phyloP scores from a whole-genome alignment of 768 basidiomycete species.

The Hypsizygus marmoreus region DNA sequence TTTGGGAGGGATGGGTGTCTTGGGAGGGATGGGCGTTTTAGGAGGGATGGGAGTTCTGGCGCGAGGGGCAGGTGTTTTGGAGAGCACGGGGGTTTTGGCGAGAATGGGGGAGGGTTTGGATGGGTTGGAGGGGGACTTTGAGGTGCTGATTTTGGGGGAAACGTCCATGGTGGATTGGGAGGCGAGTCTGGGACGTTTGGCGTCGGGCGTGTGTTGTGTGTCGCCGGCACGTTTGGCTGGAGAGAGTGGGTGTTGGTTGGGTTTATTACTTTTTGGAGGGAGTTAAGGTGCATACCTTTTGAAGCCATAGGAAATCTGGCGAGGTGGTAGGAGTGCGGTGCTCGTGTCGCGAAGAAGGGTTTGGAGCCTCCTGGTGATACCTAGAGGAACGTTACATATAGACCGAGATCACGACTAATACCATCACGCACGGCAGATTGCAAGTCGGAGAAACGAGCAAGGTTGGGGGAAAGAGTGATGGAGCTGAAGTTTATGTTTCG shows the following conservation, averaged over 20 bases:
- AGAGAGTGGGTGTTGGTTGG: slow-evolving; percentile 10
- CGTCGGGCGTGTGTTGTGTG: slow-evolving; percentile 36
- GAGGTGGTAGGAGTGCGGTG: slow-evolving; percentile 47
- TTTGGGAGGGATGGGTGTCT: no score
- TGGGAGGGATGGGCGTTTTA: slow-evolving; percentile 11
- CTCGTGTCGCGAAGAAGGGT: slow-evolving; percentile 62
- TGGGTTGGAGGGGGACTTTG: slow-evolving; percentile 23
- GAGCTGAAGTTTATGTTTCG: slow-evolving; percentile 59
- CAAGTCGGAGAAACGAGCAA: slow-evolving; percentile 53
- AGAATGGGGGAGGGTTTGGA: slow-evolving; percentile 22
- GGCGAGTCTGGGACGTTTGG: slow-evolving; percentile 44
- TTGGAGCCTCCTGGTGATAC: slow-evolving; percentile 32
- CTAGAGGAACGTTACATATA: slow-evolving; percentile 23
- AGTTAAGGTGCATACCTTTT: slow-evolving; percentile 22
- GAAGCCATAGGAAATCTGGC: slow-evolving; percentile 44
- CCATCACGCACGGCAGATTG: slow-evolving; percentile 44
- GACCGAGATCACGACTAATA: background rate
- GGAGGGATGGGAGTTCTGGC: slow-evolving; percentile 15
- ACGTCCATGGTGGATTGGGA: slow-evolving; percentile 21
- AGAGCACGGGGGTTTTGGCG: slow-evolving; percentile 20
- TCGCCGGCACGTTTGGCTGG: slow-evolving; percentile 48
- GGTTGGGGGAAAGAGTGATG: slow-evolving; percentile 44
- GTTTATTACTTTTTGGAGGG: background rate
- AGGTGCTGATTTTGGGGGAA: slow-evolving; percentile 22
- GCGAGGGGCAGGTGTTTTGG: slow-evolving; percentile 20